Base-by-base conservation (phyloP, 495 filamentous ascomycete species). In the Aspergillus sparsus region DNA sequence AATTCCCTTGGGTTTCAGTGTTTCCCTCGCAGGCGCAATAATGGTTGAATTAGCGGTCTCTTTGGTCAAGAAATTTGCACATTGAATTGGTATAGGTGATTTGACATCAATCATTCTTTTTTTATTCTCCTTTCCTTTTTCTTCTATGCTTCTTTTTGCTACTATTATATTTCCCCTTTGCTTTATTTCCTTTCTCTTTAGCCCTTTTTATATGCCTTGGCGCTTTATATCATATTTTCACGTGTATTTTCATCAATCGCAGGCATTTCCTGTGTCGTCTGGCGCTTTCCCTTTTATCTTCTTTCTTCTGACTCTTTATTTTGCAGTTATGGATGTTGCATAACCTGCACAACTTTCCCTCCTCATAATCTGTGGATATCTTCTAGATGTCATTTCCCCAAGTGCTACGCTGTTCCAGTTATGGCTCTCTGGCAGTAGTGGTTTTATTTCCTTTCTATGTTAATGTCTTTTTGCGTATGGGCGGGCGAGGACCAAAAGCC, bases 381-480 rank as follows among this genome's bases (percentile, higher is more conserved):
- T 36, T 52, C 55, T 53, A 66, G 57, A 60, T 49, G 54, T 61
- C 57, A 56, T 62, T 58, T 57, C 60, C 57, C 37, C 56, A 53
- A 55, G 62, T 57, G 58, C 57, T 57, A 64, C 58, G 64, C 66
- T 64, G 67, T 62, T 68, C 71, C 75, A 78, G 74, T 76, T 62
- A 78, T 66, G 75, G 75, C 53, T 66, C 56, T 54, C 72, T 78
- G 74, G 74, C 63, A 68, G 65, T 63, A 66, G 63, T 67, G 60
- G 64, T 53, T 66, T 65, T 58, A 63, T 60, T 66, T 58, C 49
- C 64, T 65, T 58, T 62, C 49, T 60, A 57, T 61, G 61, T 66
- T 71, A 64, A 69, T 69, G 53, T 69, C 59, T 58, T 33, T 27
- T 58, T 64, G 60, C 63, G 62, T 60, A 64, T 62, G 54, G 63